phyloP scores from a whole-genome alignment of 352 stramenopile genomes.

The Pythium phragmiticola region DNA sequence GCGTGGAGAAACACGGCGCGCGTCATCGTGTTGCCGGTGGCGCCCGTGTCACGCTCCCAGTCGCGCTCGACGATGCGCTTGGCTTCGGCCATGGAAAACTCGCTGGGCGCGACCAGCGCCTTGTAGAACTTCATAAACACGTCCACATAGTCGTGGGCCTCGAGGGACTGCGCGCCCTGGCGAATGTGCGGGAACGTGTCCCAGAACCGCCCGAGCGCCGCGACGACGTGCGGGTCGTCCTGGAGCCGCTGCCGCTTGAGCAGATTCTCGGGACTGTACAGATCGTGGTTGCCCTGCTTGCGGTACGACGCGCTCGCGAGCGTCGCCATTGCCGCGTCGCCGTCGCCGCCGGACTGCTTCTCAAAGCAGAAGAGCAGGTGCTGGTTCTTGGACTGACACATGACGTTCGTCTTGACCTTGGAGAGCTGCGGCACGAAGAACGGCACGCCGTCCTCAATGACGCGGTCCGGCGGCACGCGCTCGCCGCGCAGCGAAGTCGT shows the following conservation, averaged over 20 bases:
- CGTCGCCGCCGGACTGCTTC: constrained; percentile 2
- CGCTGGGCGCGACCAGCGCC: constrained; percentile 60
- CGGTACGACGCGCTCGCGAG: constrained; percentile 45
- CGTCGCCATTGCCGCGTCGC: neutral
- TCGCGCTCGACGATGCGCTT: constrained; percentile 75
- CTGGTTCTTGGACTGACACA: constrained; percentile 35
- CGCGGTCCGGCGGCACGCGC: constrained; percentile 20
- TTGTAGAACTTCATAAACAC: constrained; percentile 87
- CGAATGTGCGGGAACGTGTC: constrained; percentile 66
- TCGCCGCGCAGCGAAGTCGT: constrained; percentile 28
- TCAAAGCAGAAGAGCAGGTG: constrained; percentile 44
- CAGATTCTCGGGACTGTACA: constrained; percentile 77
- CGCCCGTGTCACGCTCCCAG: constrained; percentile 59
- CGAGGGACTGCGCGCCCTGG: constrained; percentile 41
- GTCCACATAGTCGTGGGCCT: constrained; percentile 61
- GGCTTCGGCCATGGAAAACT: constrained; percentile 72
- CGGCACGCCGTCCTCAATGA: constrained; percentile 23
- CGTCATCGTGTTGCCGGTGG: constrained; percentile 41
- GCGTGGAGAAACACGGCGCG: constrained; percentile 57
- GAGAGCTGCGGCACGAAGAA: constrained; percentile 45
- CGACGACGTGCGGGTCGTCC: constrained; percentile 44
- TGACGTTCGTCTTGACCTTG: constrained; percentile 47
- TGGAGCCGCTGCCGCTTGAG: constrained; percentile 51
- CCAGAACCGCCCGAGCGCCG: constrained; percentile 64
- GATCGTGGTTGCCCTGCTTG: constrained; percentile 63